phyloP scores from a whole-genome alignment of 176 grass and related monocot species.

The Dactylis glomerata region DNA sequence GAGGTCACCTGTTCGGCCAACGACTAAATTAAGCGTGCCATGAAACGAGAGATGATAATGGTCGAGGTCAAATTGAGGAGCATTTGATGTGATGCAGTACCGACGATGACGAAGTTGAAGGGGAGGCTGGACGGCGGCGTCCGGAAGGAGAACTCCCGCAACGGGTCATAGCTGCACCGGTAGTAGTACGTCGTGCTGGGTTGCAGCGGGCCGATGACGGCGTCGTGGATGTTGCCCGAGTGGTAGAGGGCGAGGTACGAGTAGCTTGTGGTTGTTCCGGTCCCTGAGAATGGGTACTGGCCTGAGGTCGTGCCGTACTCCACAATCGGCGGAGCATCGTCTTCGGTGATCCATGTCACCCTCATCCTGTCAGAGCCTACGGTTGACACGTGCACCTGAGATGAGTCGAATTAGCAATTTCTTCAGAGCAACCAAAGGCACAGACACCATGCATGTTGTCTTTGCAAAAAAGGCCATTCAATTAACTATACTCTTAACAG shows the following conservation, averaged over 20 bases:
- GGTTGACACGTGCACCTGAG: slow-evolving; percentile 71
- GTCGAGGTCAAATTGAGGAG: not conserved
- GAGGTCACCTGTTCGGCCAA: not conserved
- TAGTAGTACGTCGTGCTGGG: slow-evolving; percentile 53
- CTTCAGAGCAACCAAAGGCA: not conserved
- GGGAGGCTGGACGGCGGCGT: slow-evolving; percentile 49
- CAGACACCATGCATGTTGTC: too few species aligned
- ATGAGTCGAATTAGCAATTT: not conserved
- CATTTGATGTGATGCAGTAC: not conserved
- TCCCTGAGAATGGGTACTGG: slow-evolving; percentile 34
- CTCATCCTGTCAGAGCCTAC: slow-evolving; percentile 24
- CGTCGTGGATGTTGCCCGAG: slow-evolving; percentile 64
- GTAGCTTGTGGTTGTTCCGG: slow-evolving; percentile 48
- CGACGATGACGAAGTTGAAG: slow-evolving; percentile 43
- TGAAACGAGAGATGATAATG: not conserved
- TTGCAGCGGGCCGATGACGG: slow-evolving; percentile 47
- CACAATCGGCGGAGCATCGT: slow-evolving; percentile 4
- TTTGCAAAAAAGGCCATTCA: too few species aligned
- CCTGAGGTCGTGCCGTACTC: slow-evolving; percentile 55
- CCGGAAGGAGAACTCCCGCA: slow-evolving; percentile 59
- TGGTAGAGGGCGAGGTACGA: slow-evolving; percentile 38
- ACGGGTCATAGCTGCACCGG: slow-evolving; percentile 35
- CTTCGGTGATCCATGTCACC: slow-evolving; percentile 80
- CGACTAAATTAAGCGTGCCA: not conserved
- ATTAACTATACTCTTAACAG: too few species aligned